phyloP scores from a whole-genome alignment of 1,284 basidiomycete genomes.

The Microbotryum scabiosae region DNA sequence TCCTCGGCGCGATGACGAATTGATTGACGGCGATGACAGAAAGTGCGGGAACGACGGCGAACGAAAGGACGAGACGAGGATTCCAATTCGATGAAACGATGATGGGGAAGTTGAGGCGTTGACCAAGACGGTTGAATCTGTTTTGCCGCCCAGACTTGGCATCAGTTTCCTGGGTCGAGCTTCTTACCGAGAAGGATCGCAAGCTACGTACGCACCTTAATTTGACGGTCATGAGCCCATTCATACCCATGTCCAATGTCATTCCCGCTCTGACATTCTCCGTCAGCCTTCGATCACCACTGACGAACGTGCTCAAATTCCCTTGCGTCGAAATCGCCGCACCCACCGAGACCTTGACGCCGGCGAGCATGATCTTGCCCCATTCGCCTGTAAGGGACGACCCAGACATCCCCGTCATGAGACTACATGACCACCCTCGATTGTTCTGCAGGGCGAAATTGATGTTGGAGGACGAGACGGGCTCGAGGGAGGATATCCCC shows the following conservation, averaged over 20 bases:
- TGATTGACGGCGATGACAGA: constrained; percentile 50
- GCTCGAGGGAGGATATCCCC: constrained; percentile 28
- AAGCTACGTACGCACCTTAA: constrained; percentile 26
- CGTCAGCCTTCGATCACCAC: constrained; percentile 39
- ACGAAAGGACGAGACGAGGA: constrained; percentile 45
- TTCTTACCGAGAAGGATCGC: neutral
- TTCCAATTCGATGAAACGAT: constrained; percentile 48
- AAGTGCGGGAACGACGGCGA: constrained; percentile 50
- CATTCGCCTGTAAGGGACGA: constrained; percentile 39
- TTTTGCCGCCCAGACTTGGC: neutral
- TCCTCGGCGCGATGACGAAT: constrained; percentile 51
- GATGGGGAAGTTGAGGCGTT: constrained; percentile 51
- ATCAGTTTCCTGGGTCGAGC: too few relatives aligned
- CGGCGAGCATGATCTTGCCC: constrained; percentile 40
- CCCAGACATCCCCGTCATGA: constrained; percentile 9
- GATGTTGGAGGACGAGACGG: constrained; percentile 20
- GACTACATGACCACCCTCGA: constrained; percentile 11
- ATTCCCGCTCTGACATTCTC: constrained; percentile 38
- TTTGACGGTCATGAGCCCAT: constrained; percentile 38
- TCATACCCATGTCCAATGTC: constrained; percentile 37
- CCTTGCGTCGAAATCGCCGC: constrained; percentile 36
- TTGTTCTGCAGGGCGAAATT: constrained; percentile 21
- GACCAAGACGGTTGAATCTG: constrained; percentile 49
- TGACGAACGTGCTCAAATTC: constrained; percentile 35
- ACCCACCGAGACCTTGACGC: constrained; percentile 45